Evolutionary conservation across 306 rosid genomes (phyloP), one percentile per base, ranked within the genome.

Genomic region (Gynostemma pentaphyllum): DNA sequence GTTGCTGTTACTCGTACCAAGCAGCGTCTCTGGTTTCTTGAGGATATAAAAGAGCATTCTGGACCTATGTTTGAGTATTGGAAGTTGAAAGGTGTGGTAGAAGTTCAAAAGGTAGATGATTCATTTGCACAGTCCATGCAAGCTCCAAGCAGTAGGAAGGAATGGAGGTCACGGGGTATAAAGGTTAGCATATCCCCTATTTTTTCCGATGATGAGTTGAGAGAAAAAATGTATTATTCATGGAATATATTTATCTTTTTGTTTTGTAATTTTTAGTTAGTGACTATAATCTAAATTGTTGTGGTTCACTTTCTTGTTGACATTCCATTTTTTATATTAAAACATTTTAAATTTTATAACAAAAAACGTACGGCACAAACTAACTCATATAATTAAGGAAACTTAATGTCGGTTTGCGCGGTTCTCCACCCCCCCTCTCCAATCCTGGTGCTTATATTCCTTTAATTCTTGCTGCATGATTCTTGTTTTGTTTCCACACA

Each of bases 1-100:
- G 94, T 82, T 10, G 89, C 96, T 54, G 79, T 88, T 16, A 88
- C 94, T 41, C 84, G 89, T 10, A 82, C 96, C 3, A 85, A 87
- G 67, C 92, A 85, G 34, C 76, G 96, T 34, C 72, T 85, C 57
- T 88, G 96, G 96, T 77, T 88, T 24, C 79, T 84, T 30, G 96
- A 88, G 64, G 81, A 68, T 60, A 19, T 19, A 27, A 78, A 74
- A 7, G 85, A 79, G 14, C 44, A 72, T 14, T 76, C 69, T 1
- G 49, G 16, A 61, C 95, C 95, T 0, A 56, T 87, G 78, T 87
- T 87, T 76, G 86, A 87, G 24, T 87, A 83, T 68, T 87, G 90
- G 95, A 76, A 57, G 71, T 74, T 69, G 64, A 81, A 78, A 53
- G 40, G 78, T 79, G 79, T 84, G 28, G 94, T 88, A 16, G 94